These are phyloP conservation scores for Coniochaeta sp. DNA, from an alignment of 2,329 filamentous ascomycete genomes.

Conservation along the genomic window DNA sequence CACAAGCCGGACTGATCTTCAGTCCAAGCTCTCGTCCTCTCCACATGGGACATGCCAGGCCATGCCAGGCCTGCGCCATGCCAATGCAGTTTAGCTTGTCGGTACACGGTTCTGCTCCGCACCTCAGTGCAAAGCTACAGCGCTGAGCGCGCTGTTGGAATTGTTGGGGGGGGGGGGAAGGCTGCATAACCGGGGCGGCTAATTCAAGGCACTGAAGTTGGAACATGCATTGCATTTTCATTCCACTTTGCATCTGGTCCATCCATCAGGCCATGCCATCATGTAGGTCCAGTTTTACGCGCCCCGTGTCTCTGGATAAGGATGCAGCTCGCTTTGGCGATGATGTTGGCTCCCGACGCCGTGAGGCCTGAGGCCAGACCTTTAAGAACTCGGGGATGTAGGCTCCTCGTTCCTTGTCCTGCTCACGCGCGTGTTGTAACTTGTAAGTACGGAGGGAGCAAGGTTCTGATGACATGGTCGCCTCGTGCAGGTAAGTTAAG, in stretches of 20 bases:
- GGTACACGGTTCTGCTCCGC: background rate
- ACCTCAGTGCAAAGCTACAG: background rate
- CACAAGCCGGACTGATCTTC: background rate
- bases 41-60: background rate
- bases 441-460: background rate
- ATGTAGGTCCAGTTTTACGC: background rate
- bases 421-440: background rate
- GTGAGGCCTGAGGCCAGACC: background rate
- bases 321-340: background rate
- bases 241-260: background rate
- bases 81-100: background rate
- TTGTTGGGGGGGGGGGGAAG: background rate
- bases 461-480: background rate
- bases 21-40: background rate
- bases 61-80: background rate
- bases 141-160: background rate
- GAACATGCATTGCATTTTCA: background rate
- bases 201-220: background rate
- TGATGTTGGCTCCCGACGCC: background rate
- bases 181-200: background rate
- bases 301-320: background rate
- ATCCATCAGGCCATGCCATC: background rate
- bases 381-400: background rate
- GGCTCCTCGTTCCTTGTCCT: background rate
- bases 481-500: background rate